These are phyloP conservation scores for Tagetes erecta DNA, from an alignment of 129 eudicot species.

Conservation along the genomic window DNA sequence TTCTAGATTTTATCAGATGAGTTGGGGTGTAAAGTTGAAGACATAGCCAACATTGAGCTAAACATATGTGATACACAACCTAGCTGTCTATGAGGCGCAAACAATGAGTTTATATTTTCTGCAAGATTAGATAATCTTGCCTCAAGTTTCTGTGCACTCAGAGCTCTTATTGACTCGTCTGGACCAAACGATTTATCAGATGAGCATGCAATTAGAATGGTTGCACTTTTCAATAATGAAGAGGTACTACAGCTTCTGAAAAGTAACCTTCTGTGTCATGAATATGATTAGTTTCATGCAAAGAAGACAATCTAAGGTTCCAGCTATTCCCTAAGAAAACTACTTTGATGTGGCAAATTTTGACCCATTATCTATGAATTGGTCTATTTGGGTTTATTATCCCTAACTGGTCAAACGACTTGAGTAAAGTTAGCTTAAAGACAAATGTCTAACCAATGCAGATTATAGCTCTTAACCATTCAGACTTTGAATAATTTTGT, in stretches of 20 bases:
- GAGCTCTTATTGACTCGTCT: slow-evolving; percentile 88
- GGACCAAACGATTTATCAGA: slow-evolving; percentile 62
- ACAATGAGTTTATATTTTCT: slow-evolving; percentile 89
- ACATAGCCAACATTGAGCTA: slow-evolving; percentile 70
- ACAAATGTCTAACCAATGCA: too few species aligned
- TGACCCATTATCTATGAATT: background rate
- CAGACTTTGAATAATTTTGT: too few species aligned
- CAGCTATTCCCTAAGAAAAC: background rate
- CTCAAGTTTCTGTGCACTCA: slow-evolving; percentile 82
- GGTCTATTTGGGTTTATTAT: background rate
- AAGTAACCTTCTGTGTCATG: slow-evolving; percentile 18
- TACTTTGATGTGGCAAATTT: background rate
- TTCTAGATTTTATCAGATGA: slow-evolving; percentile 74
- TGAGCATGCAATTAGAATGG: slow-evolving; percentile 83
- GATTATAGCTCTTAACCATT: too few species aligned
- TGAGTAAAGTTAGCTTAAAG: background rate
- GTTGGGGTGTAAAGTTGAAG: slow-evolving; percentile 64
- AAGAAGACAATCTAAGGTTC: slow-evolving; percentile 1
- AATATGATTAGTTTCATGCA: background rate
- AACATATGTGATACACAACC: slow-evolving; percentile 95
- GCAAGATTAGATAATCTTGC: slow-evolving; percentile 96
- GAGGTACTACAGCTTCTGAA: slow-evolving; percentile 52
- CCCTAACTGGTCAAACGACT: background rate
- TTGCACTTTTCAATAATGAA: slow-evolving; percentile 93
- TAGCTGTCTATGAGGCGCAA: slow-evolving; percentile 90